Evolutionary conservation across 306 rosid genomes (phyloP), one percentile per base, ranked within the genome.

Genomic region (Cicer yamashitae): DNA sequence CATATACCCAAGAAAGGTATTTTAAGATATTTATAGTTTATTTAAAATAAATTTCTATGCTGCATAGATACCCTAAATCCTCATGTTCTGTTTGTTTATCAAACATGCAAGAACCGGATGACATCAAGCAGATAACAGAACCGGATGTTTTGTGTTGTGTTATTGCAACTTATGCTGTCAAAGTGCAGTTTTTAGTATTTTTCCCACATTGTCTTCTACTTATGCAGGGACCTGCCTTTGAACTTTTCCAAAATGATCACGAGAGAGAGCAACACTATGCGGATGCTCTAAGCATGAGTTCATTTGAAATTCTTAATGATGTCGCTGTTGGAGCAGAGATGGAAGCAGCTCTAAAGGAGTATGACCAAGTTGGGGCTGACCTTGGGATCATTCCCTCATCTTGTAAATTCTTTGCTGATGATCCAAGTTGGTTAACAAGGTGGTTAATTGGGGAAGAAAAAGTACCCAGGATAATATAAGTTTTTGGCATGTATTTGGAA

Each of bases 341-440:
- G 96, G 91, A 79, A 74, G 91, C 86, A 61, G 91, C 97, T 79
- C 87, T 94, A 38, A 83, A 92, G 68, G 96, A 86, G 81, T 87
- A 88, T 52, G 86, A 90, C 51, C 92, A 85, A 65, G 90, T 94
- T 30, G 97, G 96, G 48, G 79, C 86, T 18, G 98, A 90, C 87
- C 92, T 94, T 10, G 98, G 92, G 75, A 88, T 88, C 85, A 84
- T 87, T 56, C 98, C 98, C 38, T 62, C 60, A 34, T 72, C 94
- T 6, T 86, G 96, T 74, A 91, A 81, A 82, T 89, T 75, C 77
- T 80, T 85, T 58, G 90, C 93, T 3, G 88, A 84, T 69, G 96
- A 94, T 80, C 93, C 96, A 10, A 91, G 96, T 75, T 94, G 98
- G 98, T 80, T 94, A 91, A 85, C 97, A 0, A 85, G 96, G 79